Evolutionary conservation across 2,329 filamentous ascomycete species (phyloP).

Genomic region (Cadophora gregata): DNA sequence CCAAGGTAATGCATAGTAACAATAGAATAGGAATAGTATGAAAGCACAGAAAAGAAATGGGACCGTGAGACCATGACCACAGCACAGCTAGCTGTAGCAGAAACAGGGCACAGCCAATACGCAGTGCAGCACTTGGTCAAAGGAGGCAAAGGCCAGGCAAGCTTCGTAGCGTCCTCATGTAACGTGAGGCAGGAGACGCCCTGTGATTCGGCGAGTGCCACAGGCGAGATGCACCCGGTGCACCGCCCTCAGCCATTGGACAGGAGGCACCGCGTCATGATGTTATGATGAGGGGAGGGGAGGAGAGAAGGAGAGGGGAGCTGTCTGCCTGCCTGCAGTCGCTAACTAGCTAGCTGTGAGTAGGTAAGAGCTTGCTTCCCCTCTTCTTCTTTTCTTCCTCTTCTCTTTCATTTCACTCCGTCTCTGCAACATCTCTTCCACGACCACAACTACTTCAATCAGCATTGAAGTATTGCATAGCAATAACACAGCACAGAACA

Average conservation of each 20-base stretch:
- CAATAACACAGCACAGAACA: not conserved
- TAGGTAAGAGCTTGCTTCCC: not conserved
- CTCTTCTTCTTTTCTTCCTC: conserved; percentile 8
- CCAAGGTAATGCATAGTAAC: not conserved
- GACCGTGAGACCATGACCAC: not conserved
- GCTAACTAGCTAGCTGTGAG: not conserved
- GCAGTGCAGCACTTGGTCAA: not conserved
- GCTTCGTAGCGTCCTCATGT: not conserved
- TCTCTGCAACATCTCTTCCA: conserved; percentile 15
- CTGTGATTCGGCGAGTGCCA: conserved; percentile 4
- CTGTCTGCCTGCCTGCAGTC: not conserved
- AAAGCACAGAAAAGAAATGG: not conserved
- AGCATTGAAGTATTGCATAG: not conserved
- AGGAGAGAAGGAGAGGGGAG: not conserved
- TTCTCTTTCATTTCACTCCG: conserved; percentile 12
- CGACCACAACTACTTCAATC: conserved; percentile 12
- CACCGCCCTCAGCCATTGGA: not conserved
- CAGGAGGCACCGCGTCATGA: conserved; percentile 9
- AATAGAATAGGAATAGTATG: not conserved
- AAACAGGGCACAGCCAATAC: conserved; percentile 11
- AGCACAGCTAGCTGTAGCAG: not conserved
- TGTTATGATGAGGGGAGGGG: not conserved
- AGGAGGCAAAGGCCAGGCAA: not conserved
- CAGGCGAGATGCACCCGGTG: conserved; percentile 4
- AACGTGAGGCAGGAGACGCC: not conserved